Percentiles rank a stretch among this genome's conserved stretches.
phyloP scores from a whole-genome alignment of 352 stramenopile genomes.

The Phytophthora melonis region DNA sequence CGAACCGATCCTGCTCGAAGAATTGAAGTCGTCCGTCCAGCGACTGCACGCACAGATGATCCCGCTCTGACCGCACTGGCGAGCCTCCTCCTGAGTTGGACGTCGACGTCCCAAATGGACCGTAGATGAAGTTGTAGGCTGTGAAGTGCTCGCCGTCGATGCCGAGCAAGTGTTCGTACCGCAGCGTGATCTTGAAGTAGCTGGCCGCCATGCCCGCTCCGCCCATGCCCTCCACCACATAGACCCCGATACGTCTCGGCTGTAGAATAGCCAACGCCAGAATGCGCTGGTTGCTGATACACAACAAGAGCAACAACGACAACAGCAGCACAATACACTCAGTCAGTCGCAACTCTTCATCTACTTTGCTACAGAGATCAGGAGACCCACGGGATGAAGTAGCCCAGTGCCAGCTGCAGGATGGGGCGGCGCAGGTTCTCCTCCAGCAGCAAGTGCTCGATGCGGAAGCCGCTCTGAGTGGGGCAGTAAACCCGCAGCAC shows the following conservation, averaged over 20 bases:
- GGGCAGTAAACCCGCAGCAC: conserved; percentile 89
- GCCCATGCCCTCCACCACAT: conserved; percentile 81
- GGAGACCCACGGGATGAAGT: conserved; percentile 82
- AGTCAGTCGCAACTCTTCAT: conserved; percentile 9
- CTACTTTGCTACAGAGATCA: background rate
- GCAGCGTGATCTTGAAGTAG: conserved; percentile 85
- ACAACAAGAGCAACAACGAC: background rate
- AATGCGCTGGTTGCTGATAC: conserved; percentile 57
- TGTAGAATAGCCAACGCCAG: conserved; percentile 90
- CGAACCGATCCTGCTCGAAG: conserved; percentile 92
- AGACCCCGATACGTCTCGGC: conserved; percentile 80
- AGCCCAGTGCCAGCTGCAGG: conserved; percentile 85
- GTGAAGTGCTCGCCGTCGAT: conserved; percentile 93
- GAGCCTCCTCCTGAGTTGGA: conserved; percentile 21
- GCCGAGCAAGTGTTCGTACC: conserved; percentile 89
- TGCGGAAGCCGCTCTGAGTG: conserved; percentile 81
- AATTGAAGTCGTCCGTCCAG: conserved; percentile 93
- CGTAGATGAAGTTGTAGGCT: conserved; percentile 90
- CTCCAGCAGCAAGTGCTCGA: conserved; percentile 92
- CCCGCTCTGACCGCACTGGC: conserved; percentile 43
- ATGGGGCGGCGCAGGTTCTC: conserved; percentile 87
- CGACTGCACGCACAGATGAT: conserved; percentile 92
- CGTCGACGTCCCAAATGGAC: conserved; percentile 69
- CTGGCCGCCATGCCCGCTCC: conserved; percentile 76
- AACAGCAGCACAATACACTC: background rate